phyloP scores from a whole-genome alignment of 495 filamentous ascomycete genomes.

The Rhypophila decipiens region DNA sequence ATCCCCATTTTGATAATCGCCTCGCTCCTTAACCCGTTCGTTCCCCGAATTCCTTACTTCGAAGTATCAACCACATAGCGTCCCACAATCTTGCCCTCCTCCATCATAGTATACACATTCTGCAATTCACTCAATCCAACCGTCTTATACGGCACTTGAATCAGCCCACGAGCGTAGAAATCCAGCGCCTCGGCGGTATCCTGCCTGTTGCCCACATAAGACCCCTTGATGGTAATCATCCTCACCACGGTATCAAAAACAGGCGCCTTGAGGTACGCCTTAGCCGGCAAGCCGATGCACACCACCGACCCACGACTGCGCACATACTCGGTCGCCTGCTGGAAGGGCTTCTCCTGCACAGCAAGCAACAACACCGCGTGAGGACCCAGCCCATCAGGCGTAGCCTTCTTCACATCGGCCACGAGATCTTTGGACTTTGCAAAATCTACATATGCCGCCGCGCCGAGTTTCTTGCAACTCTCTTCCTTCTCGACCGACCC shows the following conservation, averaged over 20 bases:
- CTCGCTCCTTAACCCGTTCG: background rate
- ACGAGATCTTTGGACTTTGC: conserved; percentile 66
- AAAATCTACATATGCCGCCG: conserved; percentile 72
- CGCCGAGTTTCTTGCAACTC: conserved; percentile 63
- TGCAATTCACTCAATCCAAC: conserved; percentile 71
- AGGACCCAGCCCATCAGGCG: conserved; percentile 71
- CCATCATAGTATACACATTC: conserved; percentile 69
- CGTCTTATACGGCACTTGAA: conserved; percentile 81
- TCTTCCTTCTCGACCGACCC: conserved; percentile 67
- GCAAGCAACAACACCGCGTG: conserved; percentile 85
- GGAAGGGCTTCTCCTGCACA: conserved; percentile 84
- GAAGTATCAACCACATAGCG: conserved; percentile 76
- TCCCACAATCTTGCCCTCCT: conserved; percentile 73
- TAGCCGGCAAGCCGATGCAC: conserved; percentile 77
- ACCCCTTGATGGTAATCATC: conserved; percentile 90
- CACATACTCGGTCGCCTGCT: conserved; percentile 80
- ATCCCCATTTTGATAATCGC: background rate
- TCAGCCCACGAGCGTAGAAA: conserved; percentile 75
- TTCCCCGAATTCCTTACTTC: conserved; percentile 23
- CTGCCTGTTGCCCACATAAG: conserved; percentile 84
- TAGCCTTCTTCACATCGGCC: conserved; percentile 70
- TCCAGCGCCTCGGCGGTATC: conserved; percentile 82
- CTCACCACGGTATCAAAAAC: conserved; percentile 78
- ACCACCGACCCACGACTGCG: conserved; percentile 72
- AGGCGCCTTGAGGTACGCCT: conserved; percentile 70